These are phyloP conservation scores for Rhodofomes roseus DNA, from an alignment of 1,284 basidiomycete species.

Conservation along the genomic window DNA sequence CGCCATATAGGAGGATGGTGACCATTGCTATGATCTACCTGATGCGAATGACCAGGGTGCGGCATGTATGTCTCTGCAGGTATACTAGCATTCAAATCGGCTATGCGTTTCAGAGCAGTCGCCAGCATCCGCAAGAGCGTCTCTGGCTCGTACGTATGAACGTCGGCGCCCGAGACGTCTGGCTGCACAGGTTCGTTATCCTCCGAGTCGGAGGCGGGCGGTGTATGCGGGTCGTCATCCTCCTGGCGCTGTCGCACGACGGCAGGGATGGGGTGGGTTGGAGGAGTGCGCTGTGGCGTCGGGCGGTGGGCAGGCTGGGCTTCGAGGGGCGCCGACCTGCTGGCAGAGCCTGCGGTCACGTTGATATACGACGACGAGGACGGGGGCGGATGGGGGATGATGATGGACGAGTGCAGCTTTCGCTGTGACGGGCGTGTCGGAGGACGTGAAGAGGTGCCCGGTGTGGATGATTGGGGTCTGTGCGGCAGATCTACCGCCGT, in stretches of 20 bases:
- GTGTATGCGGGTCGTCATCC: conserved; percentile 21
- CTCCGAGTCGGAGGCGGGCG: conserved; percentile 21
- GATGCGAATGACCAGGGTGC: conserved; percentile 20
- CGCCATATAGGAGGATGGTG: conserved; percentile 49
- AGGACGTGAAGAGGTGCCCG: conserved; percentile 18
- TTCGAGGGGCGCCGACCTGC: conserved; percentile 14
- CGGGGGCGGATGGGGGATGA: conserved; percentile 3
- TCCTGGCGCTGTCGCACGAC: conserved; percentile 13
- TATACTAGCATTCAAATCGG: conserved; percentile 55
- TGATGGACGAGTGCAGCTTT: conserved; percentile 20
- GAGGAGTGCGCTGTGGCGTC: conserved; percentile 18
- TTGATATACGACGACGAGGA: conserved; percentile 20
- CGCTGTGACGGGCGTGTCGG: conserved; percentile 18
- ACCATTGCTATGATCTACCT: conserved; percentile 22
- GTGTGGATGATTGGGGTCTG: conserved; percentile 23
- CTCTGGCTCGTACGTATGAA: conserved; percentile 60
- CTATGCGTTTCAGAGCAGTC: conserved; percentile 86
- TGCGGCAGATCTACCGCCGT: conserved; percentile 21
- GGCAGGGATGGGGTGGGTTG: conserved; percentile 16
- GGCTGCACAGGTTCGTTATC: conserved; percentile 19
- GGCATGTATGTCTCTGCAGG: conserved; percentile 23
- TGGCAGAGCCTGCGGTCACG: conserved; percentile 11
- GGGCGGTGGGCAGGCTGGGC: conserved; percentile 15
- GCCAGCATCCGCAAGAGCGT: conserved; percentile 89
- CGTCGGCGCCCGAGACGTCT: conserved; percentile 38